Percentiles rank a stretch among this genome's conserved stretches.
phyloP scores from a whole-genome alignment of 202 grass and related monocot species.

The Bolboschoenoplectus hybrid region DNA sequence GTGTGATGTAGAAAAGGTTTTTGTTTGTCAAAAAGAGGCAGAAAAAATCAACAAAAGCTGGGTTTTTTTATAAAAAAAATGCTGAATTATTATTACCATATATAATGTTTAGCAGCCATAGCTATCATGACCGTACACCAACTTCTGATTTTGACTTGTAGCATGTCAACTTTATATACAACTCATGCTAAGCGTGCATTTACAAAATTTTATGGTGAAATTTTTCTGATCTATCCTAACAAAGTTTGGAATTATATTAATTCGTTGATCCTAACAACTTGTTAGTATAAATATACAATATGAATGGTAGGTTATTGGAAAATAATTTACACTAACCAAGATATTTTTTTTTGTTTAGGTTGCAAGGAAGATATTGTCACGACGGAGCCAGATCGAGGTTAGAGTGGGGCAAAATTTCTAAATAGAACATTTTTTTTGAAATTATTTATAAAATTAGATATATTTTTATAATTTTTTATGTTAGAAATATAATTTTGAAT shows the following conservation, averaged over 20 bases:
- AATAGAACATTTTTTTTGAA: too few relatives aligned
- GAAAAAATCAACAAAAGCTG: neutral
- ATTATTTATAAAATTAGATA: too few relatives aligned
- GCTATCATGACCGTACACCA: neutral
- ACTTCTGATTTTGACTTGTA: constrained; percentile 19
- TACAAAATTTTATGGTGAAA: neutral
- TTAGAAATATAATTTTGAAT: too few relatives aligned
- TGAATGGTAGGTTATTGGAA: neutral
- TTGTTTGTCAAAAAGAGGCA: neutral
- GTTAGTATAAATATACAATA: too few relatives aligned
- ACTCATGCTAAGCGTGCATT: neutral
- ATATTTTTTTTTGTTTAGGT: neutral
- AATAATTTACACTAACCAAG: neutral
- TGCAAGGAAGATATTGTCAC: neutral
- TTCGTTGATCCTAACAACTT: too few relatives aligned
- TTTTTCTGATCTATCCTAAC: neutral
- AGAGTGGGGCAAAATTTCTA: too few relatives aligned
- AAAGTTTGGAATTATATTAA: neutral
- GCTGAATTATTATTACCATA: neutral
- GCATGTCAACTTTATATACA: too few relatives aligned
- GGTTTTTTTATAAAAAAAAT: neutral
- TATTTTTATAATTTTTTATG: too few relatives aligned
- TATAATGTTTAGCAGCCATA: neutral
- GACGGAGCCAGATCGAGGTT: too few relatives aligned
- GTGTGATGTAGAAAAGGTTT: neutral